Evolutionary conservation across 768 basidiomycete species (phyloP).

Genomic region (Pleurotus ostreatus): DNA sequence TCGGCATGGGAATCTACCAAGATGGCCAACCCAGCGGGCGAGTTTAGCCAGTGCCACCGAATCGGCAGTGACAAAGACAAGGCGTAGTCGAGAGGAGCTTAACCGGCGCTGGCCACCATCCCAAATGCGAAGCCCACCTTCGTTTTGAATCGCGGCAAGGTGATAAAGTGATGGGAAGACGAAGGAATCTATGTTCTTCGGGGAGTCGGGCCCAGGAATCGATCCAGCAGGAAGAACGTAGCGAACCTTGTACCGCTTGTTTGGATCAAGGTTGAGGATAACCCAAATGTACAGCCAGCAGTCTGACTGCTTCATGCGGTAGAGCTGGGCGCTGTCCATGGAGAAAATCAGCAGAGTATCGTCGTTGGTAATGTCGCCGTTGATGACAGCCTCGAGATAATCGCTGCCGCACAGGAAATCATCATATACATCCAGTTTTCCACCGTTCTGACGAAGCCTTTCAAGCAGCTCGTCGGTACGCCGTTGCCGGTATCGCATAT

Average conservation of each 20-base stretch:
- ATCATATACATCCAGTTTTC: slow-evolving; percentile 8
- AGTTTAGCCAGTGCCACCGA: too few species aligned
- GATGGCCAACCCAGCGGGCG: too few species aligned
- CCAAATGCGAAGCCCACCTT: slow-evolving; percentile 26
- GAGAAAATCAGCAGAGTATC: slow-evolving; percentile 32
- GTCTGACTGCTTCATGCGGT: slow-evolving; percentile 15
- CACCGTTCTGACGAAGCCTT: not conserved
- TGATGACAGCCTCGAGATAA: slow-evolving; percentile 17
- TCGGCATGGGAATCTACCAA: too few species aligned
- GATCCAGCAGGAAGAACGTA: slow-evolving; percentile 19
- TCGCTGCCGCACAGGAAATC: slow-evolving; percentile 24
- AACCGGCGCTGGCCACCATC: slow-evolving; percentile 9
- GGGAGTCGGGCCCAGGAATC: not conserved
- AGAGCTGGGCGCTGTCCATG: slow-evolving; percentile 39
- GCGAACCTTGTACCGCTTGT: slow-evolving; percentile 18
- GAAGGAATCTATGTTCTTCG: too few species aligned
- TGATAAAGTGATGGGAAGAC: too few species aligned
- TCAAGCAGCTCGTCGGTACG: not conserved
- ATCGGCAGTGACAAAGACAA: too few species aligned
- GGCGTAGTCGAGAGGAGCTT: too few species aligned
- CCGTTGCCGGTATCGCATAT: too few species aligned
- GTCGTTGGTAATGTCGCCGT: slow-evolving; percentile 18
- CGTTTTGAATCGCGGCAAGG: slow-evolving; percentile 18
- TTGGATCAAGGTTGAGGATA: slow-evolving; percentile 23
- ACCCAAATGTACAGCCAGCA: slow-evolving; percentile 37